phyloP scores from a whole-genome alignment of 768 basidiomycete genomes.

The Thelephora aurantiotincta region DNA sequence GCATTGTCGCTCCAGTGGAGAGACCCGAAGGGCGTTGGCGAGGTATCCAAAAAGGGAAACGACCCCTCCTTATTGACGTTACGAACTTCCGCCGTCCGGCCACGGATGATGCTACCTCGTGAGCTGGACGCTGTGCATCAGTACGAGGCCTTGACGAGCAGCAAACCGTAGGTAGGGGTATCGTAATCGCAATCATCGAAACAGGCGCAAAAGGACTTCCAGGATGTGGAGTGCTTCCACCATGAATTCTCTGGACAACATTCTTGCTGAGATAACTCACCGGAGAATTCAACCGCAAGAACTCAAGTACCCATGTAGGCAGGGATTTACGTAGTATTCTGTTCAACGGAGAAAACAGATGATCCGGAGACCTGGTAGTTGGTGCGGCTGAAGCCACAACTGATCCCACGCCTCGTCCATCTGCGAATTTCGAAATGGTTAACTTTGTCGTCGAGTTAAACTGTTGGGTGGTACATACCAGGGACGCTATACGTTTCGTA shows the following conservation, averaged over 20 bases:
- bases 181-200: conserved; percentile 43
- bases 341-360: conserved; percentile 32
- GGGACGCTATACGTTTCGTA: conserved; percentile 91
- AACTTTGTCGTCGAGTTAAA: neutral
- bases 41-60: conserved; percentile 78
- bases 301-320: conserved; percentile 59
- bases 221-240: conserved; percentile 65
- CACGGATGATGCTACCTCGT: conserved; percentile 50
- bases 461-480: conserved; percentile 35
- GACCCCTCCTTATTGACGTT: conserved; percentile 86
- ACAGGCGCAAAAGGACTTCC: conserved; percentile 45
- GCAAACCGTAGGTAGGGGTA: conserved; percentile 37
- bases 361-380: conserved; percentile 45
- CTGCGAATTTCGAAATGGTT: conserved; percentile 24
- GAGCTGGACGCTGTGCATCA: conserved; percentile 29
- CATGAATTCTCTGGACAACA: neutral
- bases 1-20: conserved; percentile 63
- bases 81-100: conserved; percentile 49
- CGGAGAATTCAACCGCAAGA: conserved; percentile 84
- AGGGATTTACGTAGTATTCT: conserved; percentile 39
- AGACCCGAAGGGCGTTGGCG: conserved; percentile 74
- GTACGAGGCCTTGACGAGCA: neutral
- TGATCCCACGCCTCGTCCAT: conserved; percentile 98
- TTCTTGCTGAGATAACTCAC: conserved; percentile 28
- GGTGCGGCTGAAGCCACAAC: conserved; percentile 90